Conservation (phyloP, 352 stramenopile species). For the Albugo laibachii region DNA sequence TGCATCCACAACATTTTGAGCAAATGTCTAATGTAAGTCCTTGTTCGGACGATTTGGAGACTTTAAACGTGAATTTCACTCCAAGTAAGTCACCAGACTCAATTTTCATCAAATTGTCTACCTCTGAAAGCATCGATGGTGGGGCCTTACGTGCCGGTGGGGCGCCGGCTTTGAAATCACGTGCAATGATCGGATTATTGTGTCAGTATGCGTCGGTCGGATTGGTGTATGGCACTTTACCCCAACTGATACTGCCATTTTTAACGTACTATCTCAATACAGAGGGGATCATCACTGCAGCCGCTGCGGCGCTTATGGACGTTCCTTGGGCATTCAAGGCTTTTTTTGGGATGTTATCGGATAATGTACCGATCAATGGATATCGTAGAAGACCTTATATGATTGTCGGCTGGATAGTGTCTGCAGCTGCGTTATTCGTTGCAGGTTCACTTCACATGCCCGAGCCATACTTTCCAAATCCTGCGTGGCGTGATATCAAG, state of each 20-base stretch:
- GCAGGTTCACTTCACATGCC: constrained; percentile 28
- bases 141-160: constrained; percentile 40
- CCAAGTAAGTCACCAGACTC: no score
- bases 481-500: constrained; percentile 8
- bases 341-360: constrained; percentile 40
- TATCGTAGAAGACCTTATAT: constrained; percentile 57
- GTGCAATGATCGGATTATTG: constrained; percentile 25
- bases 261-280: constrained; percentile 61
- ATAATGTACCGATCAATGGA: constrained; percentile 36
- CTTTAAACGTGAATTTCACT: no score
- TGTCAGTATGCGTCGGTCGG: constrained; percentile 56
- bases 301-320: constrained; percentile 25
- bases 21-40: no score
- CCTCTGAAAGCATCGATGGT: constrained; percentile 10
- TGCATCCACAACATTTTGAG: no score
- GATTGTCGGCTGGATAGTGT: constrained; percentile 39
- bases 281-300: constrained; percentile 35
- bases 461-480: constrained; percentile 13
- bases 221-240: constrained; percentile 42
- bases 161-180: constrained; percentile 20
- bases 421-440: constrained; percentile 23
- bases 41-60: no score
- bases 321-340: constrained; percentile 56
- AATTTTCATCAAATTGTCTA: no score
- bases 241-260: constrained; percentile 37